Percentiles rank a stretch among this genome's conserved stretches.
Conservation (phyloP, 768 basidiomycete species). For the Calocybe cyanea region DNA sequence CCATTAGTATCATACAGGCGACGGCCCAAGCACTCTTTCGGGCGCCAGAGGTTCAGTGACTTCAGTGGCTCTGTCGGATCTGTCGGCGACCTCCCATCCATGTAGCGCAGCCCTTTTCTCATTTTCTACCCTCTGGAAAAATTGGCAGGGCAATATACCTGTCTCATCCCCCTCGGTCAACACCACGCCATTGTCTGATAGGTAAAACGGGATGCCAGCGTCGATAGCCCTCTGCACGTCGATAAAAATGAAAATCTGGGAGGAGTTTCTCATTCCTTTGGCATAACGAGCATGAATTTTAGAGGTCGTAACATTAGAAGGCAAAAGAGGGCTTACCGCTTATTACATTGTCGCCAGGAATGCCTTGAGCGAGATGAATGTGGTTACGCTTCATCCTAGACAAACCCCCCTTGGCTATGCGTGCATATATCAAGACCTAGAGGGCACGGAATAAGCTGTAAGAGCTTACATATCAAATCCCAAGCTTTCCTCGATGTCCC, state of each 20-base stretch:
- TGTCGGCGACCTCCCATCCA: slow-evolving; percentile 27
- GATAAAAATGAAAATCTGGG: slow-evolving; percentile 80
- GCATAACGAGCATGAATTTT: background rate
- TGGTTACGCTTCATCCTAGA: slow-evolving; percentile 88
- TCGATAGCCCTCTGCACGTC: slow-evolving; percentile 67
- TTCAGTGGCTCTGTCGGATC: no score
- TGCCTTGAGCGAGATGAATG: slow-evolving; percentile 86
- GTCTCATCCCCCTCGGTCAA: slow-evolving; percentile 72
- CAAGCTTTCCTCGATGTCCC: slow-evolving; percentile 72
- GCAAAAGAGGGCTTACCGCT: slow-evolving; percentile 53
- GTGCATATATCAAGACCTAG: background rate
- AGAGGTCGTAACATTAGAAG: background rate
- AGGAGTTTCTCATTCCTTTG: slow-evolving; percentile 76
- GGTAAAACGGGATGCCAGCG: slow-evolving; percentile 67
- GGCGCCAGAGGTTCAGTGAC: no score
- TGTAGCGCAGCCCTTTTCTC: slow-evolving; percentile 28
- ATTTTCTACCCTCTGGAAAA: slow-evolving; percentile 69
- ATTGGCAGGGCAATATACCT: slow-evolving; percentile 58
- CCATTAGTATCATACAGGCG: no score
- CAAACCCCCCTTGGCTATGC: slow-evolving; percentile 61
- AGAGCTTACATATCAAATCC: slow-evolving; percentile 58
- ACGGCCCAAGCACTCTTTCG: no score
- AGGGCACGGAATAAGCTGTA: background rate
- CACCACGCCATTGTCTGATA: slow-evolving; percentile 86
- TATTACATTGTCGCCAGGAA: slow-evolving; percentile 59